Percentiles rank a stretch among this genome's conserved stretches.
phyloP scores from a whole-genome alignment of 306 rosid species.

The Pyrus bretschneideri region DNA sequence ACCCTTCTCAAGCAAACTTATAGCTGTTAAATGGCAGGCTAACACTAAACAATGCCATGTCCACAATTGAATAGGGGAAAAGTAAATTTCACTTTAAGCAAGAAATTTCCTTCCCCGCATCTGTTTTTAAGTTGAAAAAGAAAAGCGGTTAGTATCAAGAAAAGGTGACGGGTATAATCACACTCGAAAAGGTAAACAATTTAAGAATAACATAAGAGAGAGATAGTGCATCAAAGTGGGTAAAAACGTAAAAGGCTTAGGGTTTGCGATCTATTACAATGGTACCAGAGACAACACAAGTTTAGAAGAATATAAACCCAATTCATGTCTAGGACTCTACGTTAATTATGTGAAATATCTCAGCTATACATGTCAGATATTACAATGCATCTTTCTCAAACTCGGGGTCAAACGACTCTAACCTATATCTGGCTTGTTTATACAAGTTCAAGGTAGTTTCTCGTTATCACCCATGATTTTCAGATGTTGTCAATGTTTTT shows the following conservation, averaged over 20 bases:
- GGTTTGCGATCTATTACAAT: neutral
- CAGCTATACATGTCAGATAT: neutral
- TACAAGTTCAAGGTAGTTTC: neutral
- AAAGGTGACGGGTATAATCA: neutral
- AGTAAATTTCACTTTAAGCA: neutral
- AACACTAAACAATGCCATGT: neutral
- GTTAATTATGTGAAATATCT: neutral
- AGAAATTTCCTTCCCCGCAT: neutral
- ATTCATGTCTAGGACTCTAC: no score
- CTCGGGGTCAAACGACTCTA: neutral
- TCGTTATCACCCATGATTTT: neutral
- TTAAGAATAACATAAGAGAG: neutral
- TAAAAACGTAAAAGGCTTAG: neutral
- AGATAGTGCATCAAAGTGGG: neutral
- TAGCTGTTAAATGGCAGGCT: neutral
- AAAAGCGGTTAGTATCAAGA: neutral
- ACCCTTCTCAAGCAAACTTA: slow-evolving; percentile 22
- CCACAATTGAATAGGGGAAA: neutral
- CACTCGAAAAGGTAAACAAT: neutral
- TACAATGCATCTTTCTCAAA: neutral
- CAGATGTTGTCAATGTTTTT: neutral
- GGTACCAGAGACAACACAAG: neutral
- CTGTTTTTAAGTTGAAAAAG: neutral
- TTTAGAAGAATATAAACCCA: no score
- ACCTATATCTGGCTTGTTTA: neutral